phyloP scores from a whole-genome alignment of 1,139 yeast species.

The Yamadazyma aaseri region DNA sequence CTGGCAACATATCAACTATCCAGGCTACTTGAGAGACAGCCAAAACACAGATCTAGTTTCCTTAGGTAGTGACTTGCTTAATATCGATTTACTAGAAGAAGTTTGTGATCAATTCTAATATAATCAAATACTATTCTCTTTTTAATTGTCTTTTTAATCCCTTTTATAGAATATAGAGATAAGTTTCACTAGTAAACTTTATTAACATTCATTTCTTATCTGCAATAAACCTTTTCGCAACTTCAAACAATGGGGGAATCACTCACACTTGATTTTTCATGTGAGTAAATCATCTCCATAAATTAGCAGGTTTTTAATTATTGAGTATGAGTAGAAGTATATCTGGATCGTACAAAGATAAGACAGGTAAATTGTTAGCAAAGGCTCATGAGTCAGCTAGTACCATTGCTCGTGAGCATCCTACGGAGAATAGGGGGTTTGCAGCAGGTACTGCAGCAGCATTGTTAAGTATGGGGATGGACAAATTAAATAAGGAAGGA shows the following conservation, averaged over 20 bases:
- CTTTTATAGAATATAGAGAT: no score
- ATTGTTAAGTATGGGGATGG: slow-evolving; percentile 53
- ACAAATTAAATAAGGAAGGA: slow-evolving; percentile 21
- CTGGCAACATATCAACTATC: slow-evolving; percentile 46
- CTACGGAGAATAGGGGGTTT: slow-evolving; percentile 44
- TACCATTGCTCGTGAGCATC: slow-evolving; percentile 27
- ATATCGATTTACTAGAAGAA: slow-evolving; percentile 25
- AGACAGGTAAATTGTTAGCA: slow-evolving; percentile 10
- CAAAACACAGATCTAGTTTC: slow-evolving; percentile 28
- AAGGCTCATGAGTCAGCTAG: slow-evolving; percentile 17
- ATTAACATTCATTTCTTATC: no score
- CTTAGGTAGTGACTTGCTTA: slow-evolving; percentile 36
- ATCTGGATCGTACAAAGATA: slow-evolving; percentile 7
- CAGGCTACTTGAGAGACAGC: slow-evolving; percentile 26
- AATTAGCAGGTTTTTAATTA: no score
- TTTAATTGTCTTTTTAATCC: no score
- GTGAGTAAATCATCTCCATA: slow-evolving; percentile 1
- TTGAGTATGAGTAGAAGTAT: slow-evolving; percentile 6
- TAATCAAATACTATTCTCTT: no score
- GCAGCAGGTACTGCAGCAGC: slow-evolving; percentile 63
- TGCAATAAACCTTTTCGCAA: no score
- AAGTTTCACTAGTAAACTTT: no score
- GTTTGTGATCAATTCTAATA: background rate
- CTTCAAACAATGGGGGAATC: no score
- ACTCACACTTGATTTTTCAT: slow-evolving; percentile 1